Conservation (phyloP, 495 filamentous ascomycete species). For the Lasiosphaeria miniovina region DNA sequence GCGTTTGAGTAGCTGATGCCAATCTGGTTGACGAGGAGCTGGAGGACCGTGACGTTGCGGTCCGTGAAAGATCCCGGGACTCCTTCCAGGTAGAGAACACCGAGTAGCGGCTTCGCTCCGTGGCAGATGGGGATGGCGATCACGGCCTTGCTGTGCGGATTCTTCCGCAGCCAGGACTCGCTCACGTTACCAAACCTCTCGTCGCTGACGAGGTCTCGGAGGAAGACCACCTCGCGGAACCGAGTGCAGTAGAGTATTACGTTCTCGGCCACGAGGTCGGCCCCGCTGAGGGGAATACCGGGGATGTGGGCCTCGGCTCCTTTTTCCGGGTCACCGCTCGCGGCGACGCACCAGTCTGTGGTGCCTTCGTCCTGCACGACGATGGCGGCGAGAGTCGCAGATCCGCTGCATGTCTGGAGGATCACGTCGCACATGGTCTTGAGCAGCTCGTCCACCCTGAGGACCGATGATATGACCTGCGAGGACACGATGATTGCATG, state of each 20-base stretch:
- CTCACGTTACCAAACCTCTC: constrained; percentile 82
- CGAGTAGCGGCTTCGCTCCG: constrained; percentile 68
- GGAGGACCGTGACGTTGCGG: constrained; percentile 78
- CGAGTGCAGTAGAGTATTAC: constrained; percentile 79
- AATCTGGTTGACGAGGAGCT: constrained; percentile 85
- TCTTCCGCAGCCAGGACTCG: constrained; percentile 64
- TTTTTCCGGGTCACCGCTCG: constrained; percentile 65
- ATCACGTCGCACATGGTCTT: constrained; percentile 91
- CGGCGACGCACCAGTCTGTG: constrained; percentile 60
- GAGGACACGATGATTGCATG: constrained; percentile 83
- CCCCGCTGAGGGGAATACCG: constrained; percentile 65
- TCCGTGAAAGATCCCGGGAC: constrained; percentile 84
- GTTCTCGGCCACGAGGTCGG: constrained; percentile 64
- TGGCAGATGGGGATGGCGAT: constrained; percentile 85
- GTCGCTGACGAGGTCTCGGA: constrained; percentile 77
- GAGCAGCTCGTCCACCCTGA: constrained; percentile 78
- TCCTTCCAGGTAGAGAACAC: constrained; percentile 83
- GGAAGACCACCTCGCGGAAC: constrained; percentile 78
- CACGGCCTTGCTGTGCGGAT: constrained; percentile 69
- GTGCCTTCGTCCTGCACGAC: constrained; percentile 40
- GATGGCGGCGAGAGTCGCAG: constrained; percentile 75
- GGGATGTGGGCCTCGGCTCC: constrained; percentile 60
- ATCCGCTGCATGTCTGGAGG: constrained; percentile 75
- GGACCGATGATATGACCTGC: constrained; percentile 85
- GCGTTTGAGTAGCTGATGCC: constrained; percentile 87